phyloP scores from a whole-genome alignment of 1,284 basidiomycete species.

The Microbotryomycetes sp. region DNA sequence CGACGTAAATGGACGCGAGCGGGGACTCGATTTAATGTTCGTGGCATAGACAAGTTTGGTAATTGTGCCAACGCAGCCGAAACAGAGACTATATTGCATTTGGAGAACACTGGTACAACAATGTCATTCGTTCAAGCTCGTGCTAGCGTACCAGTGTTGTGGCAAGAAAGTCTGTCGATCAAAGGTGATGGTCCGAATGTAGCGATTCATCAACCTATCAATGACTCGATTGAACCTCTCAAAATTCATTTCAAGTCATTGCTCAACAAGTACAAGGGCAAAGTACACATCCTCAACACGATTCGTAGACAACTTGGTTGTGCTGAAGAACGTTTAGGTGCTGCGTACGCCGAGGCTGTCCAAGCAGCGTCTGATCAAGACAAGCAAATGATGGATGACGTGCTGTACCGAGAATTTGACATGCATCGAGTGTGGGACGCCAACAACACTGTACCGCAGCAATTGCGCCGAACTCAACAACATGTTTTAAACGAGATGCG shows the following conservation, averaged over 20 bases:
- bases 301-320: slow-evolving; percentile 74
- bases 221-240: slow-evolving; percentile 87
- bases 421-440: slow-evolving; percentile 68
- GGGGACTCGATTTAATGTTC: slow-evolving; percentile 93
- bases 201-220: slow-evolving; percentile 78
- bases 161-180: slow-evolving; percentile 90
- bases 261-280: slow-evolving; percentile 12
- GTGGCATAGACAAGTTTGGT: slow-evolving; percentile 94
- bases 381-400: slow-evolving; percentile 39
- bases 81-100: slow-evolving; percentile 76
- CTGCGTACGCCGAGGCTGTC: background rate
- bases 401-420: slow-evolving; percentile 88
- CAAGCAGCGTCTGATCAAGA: slow-evolving; percentile 35
- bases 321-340: slow-evolving; percentile 65
- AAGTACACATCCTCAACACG: slow-evolving; percentile 45
- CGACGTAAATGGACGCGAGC: slow-evolving; percentile 89
- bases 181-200: slow-evolving; percentile 63
- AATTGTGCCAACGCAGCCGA: slow-evolving; percentile 96
- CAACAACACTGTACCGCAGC: slow-evolving; percentile 72
- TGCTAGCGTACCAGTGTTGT: slow-evolving; percentile 95
- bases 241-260: slow-evolving; percentile 84
- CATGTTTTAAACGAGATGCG: slow-evolving; percentile 70
- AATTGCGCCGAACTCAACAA: slow-evolving; percentile 59
- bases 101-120: slow-evolving; percentile 60
- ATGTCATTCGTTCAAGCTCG: slow-evolving; percentile 87